Evolutionary conservation across 1,284 basidiomycete genomes (phyloP).

Genomic region (Lentinula novae-zelandiae): DNA sequence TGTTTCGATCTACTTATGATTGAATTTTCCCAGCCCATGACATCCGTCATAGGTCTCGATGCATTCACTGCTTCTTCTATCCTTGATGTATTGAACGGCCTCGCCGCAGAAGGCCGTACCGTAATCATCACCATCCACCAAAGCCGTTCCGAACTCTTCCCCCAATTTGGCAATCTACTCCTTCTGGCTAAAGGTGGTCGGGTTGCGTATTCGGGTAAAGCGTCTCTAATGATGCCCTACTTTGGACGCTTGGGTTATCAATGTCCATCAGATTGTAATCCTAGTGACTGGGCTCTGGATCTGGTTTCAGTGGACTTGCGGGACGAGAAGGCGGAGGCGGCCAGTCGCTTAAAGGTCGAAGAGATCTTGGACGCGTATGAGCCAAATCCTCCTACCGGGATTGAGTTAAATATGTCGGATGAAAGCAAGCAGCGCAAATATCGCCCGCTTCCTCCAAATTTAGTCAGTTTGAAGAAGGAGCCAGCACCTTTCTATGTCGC

Average conservation of each 20-base stretch:
- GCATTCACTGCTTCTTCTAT: slow-evolving; percentile 41
- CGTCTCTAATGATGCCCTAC: slow-evolving; percentile 11
- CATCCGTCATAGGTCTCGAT: slow-evolving; percentile 38
- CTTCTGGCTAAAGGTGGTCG: slow-evolving; percentile 45
- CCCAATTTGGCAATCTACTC: slow-evolving; percentile 41
- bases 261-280: slow-evolving; percentile 14
- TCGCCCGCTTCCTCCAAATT: not conserved
- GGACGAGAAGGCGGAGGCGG: slow-evolving; percentile 10
- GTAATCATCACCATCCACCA: slow-evolving; percentile 52
- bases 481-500: slow-evolving; percentile 13
- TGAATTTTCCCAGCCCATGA: slow-evolving; percentile 27
- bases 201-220: slow-evolving; percentile 14
- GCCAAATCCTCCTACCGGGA: not conserved
- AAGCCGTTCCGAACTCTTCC: slow-evolving; percentile 45
- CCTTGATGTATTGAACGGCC: slow-evolving; percentile 38
- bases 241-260: slow-evolving; percentile 8
- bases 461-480: slow-evolving; percentile 8
- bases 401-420: not conserved
- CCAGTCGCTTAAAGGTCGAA: slow-evolving; percentile 10
- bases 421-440: not conserved
- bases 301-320: slow-evolving; percentile 13
- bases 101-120: slow-evolving; percentile 45
- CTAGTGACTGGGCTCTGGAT: slow-evolving; percentile 16
- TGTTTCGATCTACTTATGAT: slow-evolving; percentile 22
- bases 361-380: slow-evolving; percentile 10